Evolutionary conservation across 371 early-diverging fungal genomes (phyloP), one percentile per base, ranked within the genome.

Genomic region (Fennellomyces sp.): DNA sequence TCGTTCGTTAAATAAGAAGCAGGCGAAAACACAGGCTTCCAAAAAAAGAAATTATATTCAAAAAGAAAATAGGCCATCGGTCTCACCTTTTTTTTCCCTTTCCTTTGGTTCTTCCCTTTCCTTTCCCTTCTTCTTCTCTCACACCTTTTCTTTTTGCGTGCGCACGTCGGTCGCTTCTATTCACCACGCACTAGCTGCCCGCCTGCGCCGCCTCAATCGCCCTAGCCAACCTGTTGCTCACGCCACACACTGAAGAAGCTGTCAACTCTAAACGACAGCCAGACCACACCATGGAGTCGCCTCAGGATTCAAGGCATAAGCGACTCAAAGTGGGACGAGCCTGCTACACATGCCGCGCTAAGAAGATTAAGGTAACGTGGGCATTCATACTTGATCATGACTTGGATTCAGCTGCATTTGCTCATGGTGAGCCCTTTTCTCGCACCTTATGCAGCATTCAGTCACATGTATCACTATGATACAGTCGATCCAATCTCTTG

Each of bases 311-410:
- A 25, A 47, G 56, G 29, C 70, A 77, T 28, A 80, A 75, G 42
- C 64, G 80, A 19, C 56, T 73, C 27, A 80, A 80, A 67, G 81
- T 80, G 10, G 66, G 66, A 29, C 56, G 64, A 59, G 81, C 81
- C 1, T 80, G 81, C 52, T 73, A 68, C 45, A 73, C 76, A 26
- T 80, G 81, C 51, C 71, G 81, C 28, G 70, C 69, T 11, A 80
- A 80, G 53, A 80, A 80, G 68, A 80, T 80, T 21, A 80, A 80
- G 74, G 81, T 77, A 36, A 49, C 2, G 19, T 23, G 7, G 11
- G 2, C 2, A n/a, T n/a, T n/a, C n/a, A 33, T 33, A 8, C 35
- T 13, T 8, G 35, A 33, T 33, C 35, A 33, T 33, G 6, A 6
- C 35, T 33, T 13, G 35, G 13, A 33, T 45, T 42, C 23, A 21